Base-by-base conservation (phyloP, 352 stramenopile species). In the Pythium aquatile region DNA sequence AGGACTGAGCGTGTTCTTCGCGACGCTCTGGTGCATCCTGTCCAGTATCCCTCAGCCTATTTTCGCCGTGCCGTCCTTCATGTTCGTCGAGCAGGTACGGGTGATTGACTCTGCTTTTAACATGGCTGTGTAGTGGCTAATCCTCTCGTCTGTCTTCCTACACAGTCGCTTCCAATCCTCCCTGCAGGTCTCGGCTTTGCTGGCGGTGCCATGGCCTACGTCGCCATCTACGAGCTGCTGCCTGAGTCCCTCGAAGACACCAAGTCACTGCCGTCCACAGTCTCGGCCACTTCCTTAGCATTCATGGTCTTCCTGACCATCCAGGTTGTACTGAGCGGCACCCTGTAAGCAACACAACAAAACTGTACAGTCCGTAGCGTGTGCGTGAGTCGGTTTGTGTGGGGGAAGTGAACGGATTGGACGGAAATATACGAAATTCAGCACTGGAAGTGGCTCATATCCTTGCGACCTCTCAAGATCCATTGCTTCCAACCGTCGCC, bases 21-120 rank as follows among this genome's bases (percentile, higher is more conserved):
- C 90, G 37, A 74, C 78, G 20, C 67, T 98, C 35, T 98, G 90
- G 90, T 96, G 85, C 61, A 95, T 98, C 53, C 76, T 98, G 54
- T 97, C 92, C 16, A 94, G 85, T 39, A 83, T 95, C 28, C 93
- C 93, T 17, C 97, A 99, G 73, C 97, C 97, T 7, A 78, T 99
- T 29, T 99, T 99, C 78, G 97, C 97, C n/a, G 95, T 99, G 13
- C 97, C 96, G 5, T 94, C 95, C 7, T 99, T 98, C 73, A 63
- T 98, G 53, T 93, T 91, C 67, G 83, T 92, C 30, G 83, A 92
- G 65, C 79, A 88, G 71, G 68, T 75, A 46, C 39, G 58, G 24
- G 2, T 26, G 20, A 30, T 30, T 30, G 14, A 5, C 17, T 51
- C 10, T 14, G 35, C 32, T 37, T 14, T 58, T 20, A 16, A 32